Base-by-base conservation (phyloP, 352 stramenopile genomes). In the Blastocystis hominis region DNA sequence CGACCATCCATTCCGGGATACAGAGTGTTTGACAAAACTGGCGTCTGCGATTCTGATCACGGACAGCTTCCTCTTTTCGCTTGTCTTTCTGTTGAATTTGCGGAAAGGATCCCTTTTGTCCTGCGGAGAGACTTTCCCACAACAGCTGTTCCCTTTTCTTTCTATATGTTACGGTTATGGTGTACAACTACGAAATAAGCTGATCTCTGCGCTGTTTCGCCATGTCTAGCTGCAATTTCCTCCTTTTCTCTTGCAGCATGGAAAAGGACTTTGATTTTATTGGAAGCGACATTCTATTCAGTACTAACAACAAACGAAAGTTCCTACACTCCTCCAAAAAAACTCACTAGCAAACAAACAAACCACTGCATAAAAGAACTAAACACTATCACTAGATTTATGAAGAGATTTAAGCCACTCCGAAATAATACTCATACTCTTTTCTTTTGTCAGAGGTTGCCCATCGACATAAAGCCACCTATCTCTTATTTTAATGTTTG, bases 1-100 rank as follows among this genome's bases (percentile, higher is more conserved):
- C 72, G 20, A 64, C 44, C 72, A 84, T 84, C 72, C 72, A 84
- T 15, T 84, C 72, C 7, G 72, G 72, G n/a, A 84, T 47, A 46
- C 72, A 84, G 24, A 84, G 50, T 54, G 72, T 84, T 5, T 59
- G 20, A 38, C 47, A 66, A 34, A 84, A 84, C 15, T 53, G 38
- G 36, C 72, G 30, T 24, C 72, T 15, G n/a, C 54, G 50, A 34
- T 36, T 50, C 20, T 54, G 36, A 34, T 84, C 72, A n/a, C 47
- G 66, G 34, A 84, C 0, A 7, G 50, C 50, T 59, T 59, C 50
- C 50, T 59, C 50, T 2, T 20, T 59, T 2, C 50, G 50, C n/a
- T 59, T 59, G n/a, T 59, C n/a, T 20, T 59, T 13, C 13, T n/a
- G 13, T 59, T 59, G 50, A 59, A n/a, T 59, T 20, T 59, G 50